These are phyloP conservation scores for Dothideomycetes sp. DNA, from an alignment of 2,329 filamentous ascomycete genomes.

Conservation along the genomic window DNA sequence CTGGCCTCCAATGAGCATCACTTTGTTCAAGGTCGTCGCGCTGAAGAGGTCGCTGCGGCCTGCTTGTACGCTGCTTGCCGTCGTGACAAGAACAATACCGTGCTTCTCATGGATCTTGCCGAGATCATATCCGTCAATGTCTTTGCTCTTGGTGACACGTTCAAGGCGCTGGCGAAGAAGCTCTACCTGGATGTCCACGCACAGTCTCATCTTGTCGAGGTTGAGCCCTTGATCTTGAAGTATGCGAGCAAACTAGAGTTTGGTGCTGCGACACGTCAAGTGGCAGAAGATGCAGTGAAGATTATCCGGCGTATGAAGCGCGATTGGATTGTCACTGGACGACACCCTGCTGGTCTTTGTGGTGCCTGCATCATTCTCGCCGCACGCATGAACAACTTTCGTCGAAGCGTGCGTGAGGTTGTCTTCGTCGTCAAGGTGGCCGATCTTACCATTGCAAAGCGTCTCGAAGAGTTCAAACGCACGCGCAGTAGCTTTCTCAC, in stretches of 20 bases:
- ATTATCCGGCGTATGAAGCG: slow-evolving; percentile 88
- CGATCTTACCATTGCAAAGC: slow-evolving; percentile 82
- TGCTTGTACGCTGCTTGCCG: slow-evolving; percentile 85
- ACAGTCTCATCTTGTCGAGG: slow-evolving; percentile 7
- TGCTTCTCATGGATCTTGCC: slow-evolving; percentile 93
- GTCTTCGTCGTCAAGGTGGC: slow-evolving; percentile 98
- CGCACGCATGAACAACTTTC: slow-evolving; percentile 96
- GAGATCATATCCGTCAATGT: slow-evolving; percentile 80
- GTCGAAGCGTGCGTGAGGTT: slow-evolving; percentile 81
- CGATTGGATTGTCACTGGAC: slow-evolving; percentile 95
- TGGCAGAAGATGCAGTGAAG: slow-evolving; percentile 77
- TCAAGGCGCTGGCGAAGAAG: slow-evolving; percentile 66
- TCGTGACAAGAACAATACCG: slow-evolving; percentile 63
- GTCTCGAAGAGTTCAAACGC: slow-evolving; percentile 80
- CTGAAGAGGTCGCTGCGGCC: slow-evolving; percentile 77
- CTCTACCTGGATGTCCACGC: slow-evolving; percentile 53
- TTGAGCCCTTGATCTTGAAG: slow-evolving; percentile 77
- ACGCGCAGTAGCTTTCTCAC: slow-evolving; percentile 78
- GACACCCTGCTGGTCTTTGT: slow-evolving; percentile 85
- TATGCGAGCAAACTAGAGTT: slow-evolving; percentile 92
- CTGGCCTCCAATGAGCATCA: slow-evolving; percentile 47
- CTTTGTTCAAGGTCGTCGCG: slow-evolving; percentile 73
- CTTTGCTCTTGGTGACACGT: slow-evolving; percentile 80
- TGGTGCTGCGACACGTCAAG: slow-evolving; percentile 65
- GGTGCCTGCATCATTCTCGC: slow-evolving; percentile 91